Evolutionary conservation across 2,329 filamentous ascomycete genomes (phyloP), one percentile per base, ranked within the genome.

Genomic region (Venturia asperata): DNA sequence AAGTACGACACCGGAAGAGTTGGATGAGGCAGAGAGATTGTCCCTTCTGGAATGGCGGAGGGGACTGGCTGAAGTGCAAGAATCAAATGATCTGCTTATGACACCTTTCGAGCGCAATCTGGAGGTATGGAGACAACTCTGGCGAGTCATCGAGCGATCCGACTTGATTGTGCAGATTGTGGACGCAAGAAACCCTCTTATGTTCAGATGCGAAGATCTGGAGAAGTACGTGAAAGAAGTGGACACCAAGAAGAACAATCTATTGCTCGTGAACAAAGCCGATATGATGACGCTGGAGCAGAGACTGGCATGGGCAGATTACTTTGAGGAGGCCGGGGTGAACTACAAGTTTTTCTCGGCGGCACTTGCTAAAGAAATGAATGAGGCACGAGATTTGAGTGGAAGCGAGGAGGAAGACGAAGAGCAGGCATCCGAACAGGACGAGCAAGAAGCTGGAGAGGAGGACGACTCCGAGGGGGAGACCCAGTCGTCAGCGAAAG

Each of bases 141-240:
- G 94, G 94, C 86, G 94, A 78, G 94, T 99, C 66, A 97, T 99
- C 71, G 94, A 99, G 81, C 84, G 94, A 67, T 97, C 92, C 19
- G 94, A 99, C 76, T 80, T 99, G 49, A 85, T 99, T 3, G 94
- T 99, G 43, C 94, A 99, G 80, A 99, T 99, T 79, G 94, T 99
- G 64, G 94, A 99, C 79, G 94, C 95, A 10, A 84, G 94, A 72
- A 97, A 97, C 75, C 94, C 94, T 2, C 81, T 99, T 21, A 83
- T 97, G 70, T 99, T 97, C 79, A 86, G 95, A 66, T 96, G 90
- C 5, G 93, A 95, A 70, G 94, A 99, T 80, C 78, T 99, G 67
- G 94, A 97, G 74, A 83, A 81, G 69, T 99, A 99, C 70, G 94
- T 99, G 71, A 95, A 96, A 78, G 91, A 95, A 70, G 89, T 97